A percentile compares a stretch with the other conserved stretches of the same genome.
These are phyloP conservation scores for Cladosporium colombiae DNA, from an alignment of 2,329 filamentous ascomycete species.

Conservation along the genomic window DNA sequence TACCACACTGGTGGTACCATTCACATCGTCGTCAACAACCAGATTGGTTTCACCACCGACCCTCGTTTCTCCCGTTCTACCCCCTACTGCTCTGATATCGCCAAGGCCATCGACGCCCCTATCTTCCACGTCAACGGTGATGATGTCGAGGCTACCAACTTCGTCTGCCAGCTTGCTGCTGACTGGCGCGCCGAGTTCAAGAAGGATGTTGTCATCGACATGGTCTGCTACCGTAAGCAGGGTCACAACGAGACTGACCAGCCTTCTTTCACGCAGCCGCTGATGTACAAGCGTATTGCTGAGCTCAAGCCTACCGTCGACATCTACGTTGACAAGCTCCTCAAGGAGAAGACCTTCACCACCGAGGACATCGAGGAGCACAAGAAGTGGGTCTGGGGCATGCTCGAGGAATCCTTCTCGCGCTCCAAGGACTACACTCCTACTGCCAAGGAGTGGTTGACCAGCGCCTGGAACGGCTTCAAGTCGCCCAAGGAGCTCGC, in stretches of 20 bases:
- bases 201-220: conserved; percentile 95
- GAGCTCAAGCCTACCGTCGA: conserved; percentile 82
- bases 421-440: conserved; percentile 98
- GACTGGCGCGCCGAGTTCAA: conserved; percentile 99
- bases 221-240: conserved; percentile 98
- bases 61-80: conserved; percentile 96
- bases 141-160: conserved; percentile 97
- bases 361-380: conserved; percentile 92
- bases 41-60: conserved; percentile 99
- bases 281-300: conserved; percentile 98
- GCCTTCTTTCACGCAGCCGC: conserved; percentile 97
- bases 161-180: conserved; percentile 92
- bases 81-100: conserved; percentile 98
- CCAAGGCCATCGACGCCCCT: conserved; percentile 96
- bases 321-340: conserved; percentile 86
- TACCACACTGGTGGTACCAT: conserved; percentile 98
- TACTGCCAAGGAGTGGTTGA: conserved; percentile 96
- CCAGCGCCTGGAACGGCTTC: conserved; percentile 98
- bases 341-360: conserved; percentile 91
- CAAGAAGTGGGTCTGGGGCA: conserved; percentile 85
- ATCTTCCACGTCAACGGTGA: conserved; percentile 99
- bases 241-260: conserved; percentile 99
- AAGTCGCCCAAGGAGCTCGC: conserved; percentile 98
- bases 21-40: conserved; percentile 98
- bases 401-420: conserved; percentile 96